Base-by-base conservation (phyloP, 306 rosid genomes). In the Ceratonia siliqua region DNA sequence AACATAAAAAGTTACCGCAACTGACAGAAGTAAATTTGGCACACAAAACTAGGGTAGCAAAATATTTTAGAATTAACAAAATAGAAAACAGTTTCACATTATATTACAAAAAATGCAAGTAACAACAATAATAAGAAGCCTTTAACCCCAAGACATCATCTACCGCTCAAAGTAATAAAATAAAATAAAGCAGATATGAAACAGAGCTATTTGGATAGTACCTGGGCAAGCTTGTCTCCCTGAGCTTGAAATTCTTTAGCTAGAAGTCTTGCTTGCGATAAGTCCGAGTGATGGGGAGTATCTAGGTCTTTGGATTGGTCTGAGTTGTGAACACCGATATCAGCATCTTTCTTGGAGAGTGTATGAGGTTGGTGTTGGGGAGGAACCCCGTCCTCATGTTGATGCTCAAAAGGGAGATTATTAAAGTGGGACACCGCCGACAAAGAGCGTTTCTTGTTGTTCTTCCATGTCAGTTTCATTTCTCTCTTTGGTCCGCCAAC, bases 401-500 rank as follows among this genome's bases (percentile, higher is more conserved):
- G 71, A n/a, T 28, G 64, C 45, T 82, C 88, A 17, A 85, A 85
- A 12, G 89, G 82, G 53, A 66, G 89, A 43, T 82, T 76, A 2
- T 11, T 58, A 64, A 86, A 86, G 33, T 55, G 55, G 0, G 89
- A 69, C 21, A 77, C 27, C 32, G 82, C 68, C 25, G 67, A 22
- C 52, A 78, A 62, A 74, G 82, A 46, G 13, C 81, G 88, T 62
- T 83, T 81, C 58, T 74, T 82, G 20, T 36, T 72, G 68, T 70
- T 76, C 82, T 86, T 83, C 90, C 88, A 83, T 22, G 83, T 78
- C 30, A 83, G 71, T 61, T 86, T 83, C 90, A 86, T 86, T 77
- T 68, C 57, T n/a, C 6, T 18, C 56, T 33, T 14, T 11, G 45
- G 30, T 66, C 22, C 32, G 12, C 13, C 30, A 2, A 20, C 14